These are phyloP conservation scores for Arthrocladium fulminans DNA, from an alignment of 2,329 filamentous ascomycete genomes.

Conservation along the genomic window DNA sequence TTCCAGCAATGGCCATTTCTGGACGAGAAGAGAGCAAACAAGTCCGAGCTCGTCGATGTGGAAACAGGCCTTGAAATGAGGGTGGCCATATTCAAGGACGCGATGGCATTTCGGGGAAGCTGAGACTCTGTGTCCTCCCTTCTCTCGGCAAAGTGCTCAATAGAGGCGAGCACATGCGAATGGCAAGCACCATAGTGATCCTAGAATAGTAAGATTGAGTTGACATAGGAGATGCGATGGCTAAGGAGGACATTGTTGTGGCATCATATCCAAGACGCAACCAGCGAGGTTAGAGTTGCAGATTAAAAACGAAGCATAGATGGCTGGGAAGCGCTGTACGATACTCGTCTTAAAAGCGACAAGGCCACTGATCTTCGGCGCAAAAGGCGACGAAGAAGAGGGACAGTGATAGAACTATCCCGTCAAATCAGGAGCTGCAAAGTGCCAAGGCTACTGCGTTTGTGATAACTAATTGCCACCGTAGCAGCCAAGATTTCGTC, in stretches of 20 bases:
- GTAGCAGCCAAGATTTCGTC: too few species aligned
- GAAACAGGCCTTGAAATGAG: background rate
- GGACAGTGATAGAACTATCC: too few species aligned
- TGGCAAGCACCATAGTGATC: background rate
- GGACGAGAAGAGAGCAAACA: background rate
- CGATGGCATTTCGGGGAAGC: background rate
- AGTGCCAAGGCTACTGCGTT: too few species aligned
- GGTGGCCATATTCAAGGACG: background rate
- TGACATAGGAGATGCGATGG: too few species aligned
- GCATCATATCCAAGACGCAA: background rate
- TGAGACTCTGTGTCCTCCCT: conserved; percentile 1
- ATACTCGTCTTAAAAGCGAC: too few species aligned
- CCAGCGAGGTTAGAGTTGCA: background rate
- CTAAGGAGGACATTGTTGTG: background rate
- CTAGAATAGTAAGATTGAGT: background rate
- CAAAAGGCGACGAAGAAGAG: too few species aligned
- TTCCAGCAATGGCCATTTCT: background rate
- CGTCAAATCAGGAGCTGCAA: too few species aligned
- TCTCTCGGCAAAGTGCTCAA: background rate
- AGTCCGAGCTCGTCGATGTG: background rate
- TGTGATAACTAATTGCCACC: too few species aligned
- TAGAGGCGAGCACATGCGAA: background rate
- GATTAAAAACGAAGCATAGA: background rate
- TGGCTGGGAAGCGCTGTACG: too few species aligned
- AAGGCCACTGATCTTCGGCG: too few species aligned